These are phyloP conservation scores for Atkinsonella texensis DNA, from an alignment of 2,329 filamentous ascomycete genomes.

Conservation along the genomic window DNA sequence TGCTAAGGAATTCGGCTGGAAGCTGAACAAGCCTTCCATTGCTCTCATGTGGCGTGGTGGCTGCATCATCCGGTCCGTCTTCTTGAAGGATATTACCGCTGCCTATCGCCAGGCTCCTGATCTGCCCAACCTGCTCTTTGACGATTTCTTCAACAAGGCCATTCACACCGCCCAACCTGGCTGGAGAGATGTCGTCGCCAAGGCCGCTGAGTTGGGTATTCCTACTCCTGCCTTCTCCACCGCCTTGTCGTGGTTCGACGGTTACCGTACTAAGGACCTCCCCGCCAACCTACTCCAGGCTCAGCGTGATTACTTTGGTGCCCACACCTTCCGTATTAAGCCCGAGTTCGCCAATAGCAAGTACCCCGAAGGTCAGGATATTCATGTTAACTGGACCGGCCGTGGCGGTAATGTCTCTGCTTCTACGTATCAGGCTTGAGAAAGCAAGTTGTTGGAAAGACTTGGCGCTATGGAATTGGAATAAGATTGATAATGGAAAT, in stretches of 20 bases:
- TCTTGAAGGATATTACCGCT: constrained; percentile 98
- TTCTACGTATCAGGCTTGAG: constrained; percentile 93
- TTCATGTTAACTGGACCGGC: constrained; percentile 99
- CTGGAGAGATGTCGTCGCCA: constrained; percentile 84
- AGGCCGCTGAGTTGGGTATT: constrained; percentile 87
- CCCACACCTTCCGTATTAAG: constrained; percentile 84
- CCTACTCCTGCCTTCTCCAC: constrained; percentile 95
- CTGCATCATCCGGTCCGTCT: constrained; percentile 99
- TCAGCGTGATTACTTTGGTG: constrained; percentile 98
- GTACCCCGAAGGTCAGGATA: constrained; percentile 76
- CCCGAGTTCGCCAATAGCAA: constrained; percentile 63
- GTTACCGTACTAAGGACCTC: constrained; percentile 92
- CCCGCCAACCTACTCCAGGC: constrained; percentile 97
- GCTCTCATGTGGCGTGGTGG: constrained; percentile 99
- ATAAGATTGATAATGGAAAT: neutral
- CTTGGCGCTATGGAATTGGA: neutral
- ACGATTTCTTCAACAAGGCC: constrained; percentile 99
- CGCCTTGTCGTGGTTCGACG: constrained; percentile 96
- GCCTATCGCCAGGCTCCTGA: constrained; percentile 92
- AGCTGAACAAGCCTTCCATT: constrained; percentile 99
- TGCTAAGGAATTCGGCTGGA: constrained; percentile 92
- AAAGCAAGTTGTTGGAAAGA: neutral
- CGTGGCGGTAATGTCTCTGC: constrained; percentile 94
- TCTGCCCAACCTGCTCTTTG: constrained; percentile 95
- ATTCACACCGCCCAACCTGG: constrained; percentile 92